Conservation (phyloP, 345 rosid species). For the Moricandia arvensis region DNA sequence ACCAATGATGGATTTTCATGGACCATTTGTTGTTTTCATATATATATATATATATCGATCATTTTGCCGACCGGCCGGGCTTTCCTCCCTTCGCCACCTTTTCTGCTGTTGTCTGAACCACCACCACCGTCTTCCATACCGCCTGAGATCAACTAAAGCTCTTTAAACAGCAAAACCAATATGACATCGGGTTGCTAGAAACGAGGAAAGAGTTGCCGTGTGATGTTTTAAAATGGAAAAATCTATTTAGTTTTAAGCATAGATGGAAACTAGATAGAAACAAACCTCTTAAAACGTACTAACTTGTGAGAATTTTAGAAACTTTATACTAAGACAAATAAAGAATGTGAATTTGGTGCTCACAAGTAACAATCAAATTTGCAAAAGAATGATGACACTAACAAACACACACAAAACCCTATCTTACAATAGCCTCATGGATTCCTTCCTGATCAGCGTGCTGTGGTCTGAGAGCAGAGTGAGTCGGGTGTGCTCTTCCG, state of each 20-base stretch:
- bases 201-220: neutral
- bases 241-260: neutral
- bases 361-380: conserved; percentile 17
- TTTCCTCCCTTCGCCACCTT: neutral
- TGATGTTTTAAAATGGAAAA: neutral
- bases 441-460: conserved; percentile 23
- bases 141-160: neutral
- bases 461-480: conserved; percentile 27
- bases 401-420: conserved; percentile 14
- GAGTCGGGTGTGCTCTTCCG: conserved; percentile 24
- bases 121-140: neutral
- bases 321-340: conserved; percentile 1
- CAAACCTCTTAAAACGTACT: neutral
- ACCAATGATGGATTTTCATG: neutral
- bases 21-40: neutral
- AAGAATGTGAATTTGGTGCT: neutral
- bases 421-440: neutral
- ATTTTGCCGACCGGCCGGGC: neutral
- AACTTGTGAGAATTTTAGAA: neutral
- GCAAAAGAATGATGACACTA: conserved; percentile 36
- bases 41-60: neutral
- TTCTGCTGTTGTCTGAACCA: conserved; percentile 3
- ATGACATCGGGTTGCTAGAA: too few relatives aligned
- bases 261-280: neutral
- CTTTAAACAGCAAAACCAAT: neutral